Evolutionary conservation across 345 rosid genomes (phyloP), one percentile per base, ranked within the genome.

Genomic region (Arabis hirsuta): DNA sequence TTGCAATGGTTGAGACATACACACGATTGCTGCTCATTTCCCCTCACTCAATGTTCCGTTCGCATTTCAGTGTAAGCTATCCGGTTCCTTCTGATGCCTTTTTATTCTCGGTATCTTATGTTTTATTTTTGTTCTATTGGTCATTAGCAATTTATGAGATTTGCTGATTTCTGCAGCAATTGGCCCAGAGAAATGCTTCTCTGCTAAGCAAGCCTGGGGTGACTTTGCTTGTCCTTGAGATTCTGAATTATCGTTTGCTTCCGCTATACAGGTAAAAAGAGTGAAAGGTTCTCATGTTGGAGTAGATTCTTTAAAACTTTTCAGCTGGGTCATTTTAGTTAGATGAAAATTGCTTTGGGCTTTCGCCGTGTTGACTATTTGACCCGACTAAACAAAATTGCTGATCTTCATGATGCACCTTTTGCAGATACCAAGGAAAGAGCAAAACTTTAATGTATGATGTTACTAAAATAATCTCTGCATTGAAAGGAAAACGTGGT

Each of bases 1-100:
- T 95, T 70, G 98, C 99, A 64, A 91, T 95, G 96, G 99, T 87
- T 76, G 99, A 95, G 83, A 95, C 98, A 57, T 95, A 95, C 82
- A 84, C 88, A 58, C 85, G 99, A 74, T 79, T 95, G 90, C 84
- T 95, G 72, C 93, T 95, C 54, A 67, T 86, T 78, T 86, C 94
- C 67, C 98, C 99, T 72, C 96, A 91, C 78, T 84, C 99, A 34
- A 74, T 86, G 85, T 91, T 91, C 72, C 96, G 96, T 63, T 84
- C 94, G 1, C 98, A 84, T 79, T 88, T 91, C 84, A 91, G 81
- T 79, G 99, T 95, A 86, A 82, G 79, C 80, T 73, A 26, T 58
- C 73, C 76, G 51, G 69, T 67, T 72, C 56, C 57, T 51, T 56
- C 57, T 43, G 32, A 46, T 32, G 7, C 39, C 58, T 63, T 71